Evolutionary conservation across 1,284 basidiomycete species (phyloP), one percentile per base, ranked within the genome.

Genomic region (Ustilago lituana): DNA sequence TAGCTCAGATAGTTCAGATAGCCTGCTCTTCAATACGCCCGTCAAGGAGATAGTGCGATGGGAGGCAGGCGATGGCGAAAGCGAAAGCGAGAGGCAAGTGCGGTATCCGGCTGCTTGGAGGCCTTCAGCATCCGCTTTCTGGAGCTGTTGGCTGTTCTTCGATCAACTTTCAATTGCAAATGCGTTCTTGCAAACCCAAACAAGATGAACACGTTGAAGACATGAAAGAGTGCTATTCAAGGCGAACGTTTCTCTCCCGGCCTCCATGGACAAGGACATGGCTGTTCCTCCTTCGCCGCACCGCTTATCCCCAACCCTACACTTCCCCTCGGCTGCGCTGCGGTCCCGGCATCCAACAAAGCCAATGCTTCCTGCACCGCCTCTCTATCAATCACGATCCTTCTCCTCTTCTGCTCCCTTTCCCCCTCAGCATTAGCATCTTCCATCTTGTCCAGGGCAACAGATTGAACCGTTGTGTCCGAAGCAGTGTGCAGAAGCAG

Each of bases 301-400:
- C 27, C 27, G 14, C 31, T 46, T 29, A 37, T 39, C 0, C 33
- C 36, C 17, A 45, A 12, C 1, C 41, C 47, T 0, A 22, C 40
- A 37, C 47, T 48, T 3, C 31, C 47, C 19, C 66, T 45, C 8
- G 66, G 66, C 26, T 69, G 60, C 4, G 52, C 47, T 2, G 63
- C 63, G 14, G 54, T 65, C 0, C 70, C 71, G 0, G 73, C 59
- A 44, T 78, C 76, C 36, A 78, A 46, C 27, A 78, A 23, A 17
- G 69, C 65, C 37, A 78, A 44, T 1, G 71, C 76, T 36, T 78
- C 74, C 40, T 74, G 53, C 9, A 78, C 76, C 15, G 65, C 73
- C 47, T 74, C 67, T 35, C 62, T 53, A 40, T 76, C 74, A 7
- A 78, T 59, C 27, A 73, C 26, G 32, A 78, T 65, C 20, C 66